Conservation (phyloP, 768 basidiomycete genomes). For the Suillus luteus region DNA sequence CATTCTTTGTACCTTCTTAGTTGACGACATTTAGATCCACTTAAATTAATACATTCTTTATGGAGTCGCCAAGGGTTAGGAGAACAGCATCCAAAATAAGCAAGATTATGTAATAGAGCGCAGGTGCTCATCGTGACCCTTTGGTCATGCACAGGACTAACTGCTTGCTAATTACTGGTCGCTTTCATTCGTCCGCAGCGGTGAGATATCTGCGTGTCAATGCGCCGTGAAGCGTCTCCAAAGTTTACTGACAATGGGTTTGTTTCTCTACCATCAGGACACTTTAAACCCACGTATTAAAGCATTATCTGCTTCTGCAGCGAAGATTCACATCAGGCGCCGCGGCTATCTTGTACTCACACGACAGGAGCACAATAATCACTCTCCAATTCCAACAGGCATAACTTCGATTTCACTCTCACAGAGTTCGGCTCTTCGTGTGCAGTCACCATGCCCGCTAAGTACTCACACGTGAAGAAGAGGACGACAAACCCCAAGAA, state of each 20-base stretch:
- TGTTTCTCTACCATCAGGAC: slow-evolving; percentile 8
- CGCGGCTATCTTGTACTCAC: slow-evolving; percentile 1
- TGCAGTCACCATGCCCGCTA: slow-evolving; percentile 56
- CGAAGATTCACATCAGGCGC: slow-evolving; percentile 19
- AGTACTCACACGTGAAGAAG: slow-evolving; percentile 78
- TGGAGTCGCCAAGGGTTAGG: neutral
- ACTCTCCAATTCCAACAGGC: neutral
- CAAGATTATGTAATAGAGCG: slow-evolving; percentile 3
- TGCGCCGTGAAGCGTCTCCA: neutral
- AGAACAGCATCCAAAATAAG: neutral
- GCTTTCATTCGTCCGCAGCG: slow-evolving; percentile 5
- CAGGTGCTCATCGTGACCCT: neutral
- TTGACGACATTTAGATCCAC: neutral
- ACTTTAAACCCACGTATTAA: neutral
- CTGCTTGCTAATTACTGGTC: neutral
- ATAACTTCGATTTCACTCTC: neutral
- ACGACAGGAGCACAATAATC: neutral
- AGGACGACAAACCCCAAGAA: slow-evolving; percentile 49
- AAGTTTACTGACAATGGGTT: neutral
- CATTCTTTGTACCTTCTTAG: neutral
- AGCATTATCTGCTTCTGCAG: slow-evolving; percentile 10
- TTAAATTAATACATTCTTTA: neutral
- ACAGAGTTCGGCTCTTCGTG: neutral
- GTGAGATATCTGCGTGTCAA: slow-evolving; percentile 2
- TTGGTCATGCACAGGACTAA: neutral